Evolutionary conservation across 306 rosid species (phyloP).

Genomic region (Alnus glutinosa): DNA sequence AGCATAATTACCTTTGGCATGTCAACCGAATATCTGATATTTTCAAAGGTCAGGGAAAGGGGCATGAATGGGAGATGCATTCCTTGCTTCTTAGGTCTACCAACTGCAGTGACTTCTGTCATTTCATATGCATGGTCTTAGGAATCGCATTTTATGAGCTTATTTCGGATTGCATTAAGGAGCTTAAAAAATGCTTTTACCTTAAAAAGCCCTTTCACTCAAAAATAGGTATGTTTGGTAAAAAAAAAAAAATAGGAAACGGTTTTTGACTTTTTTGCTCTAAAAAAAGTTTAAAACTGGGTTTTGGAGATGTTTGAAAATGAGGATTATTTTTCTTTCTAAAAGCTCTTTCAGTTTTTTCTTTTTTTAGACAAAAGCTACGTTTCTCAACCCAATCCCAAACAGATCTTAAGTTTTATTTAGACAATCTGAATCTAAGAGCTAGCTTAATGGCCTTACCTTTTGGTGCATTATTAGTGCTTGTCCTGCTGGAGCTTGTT

Average conservation of each 20-base stretch:
- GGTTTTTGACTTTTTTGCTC: too few relatives aligned
- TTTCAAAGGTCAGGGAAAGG: constrained; percentile 43
- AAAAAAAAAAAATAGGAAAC: too few relatives aligned
- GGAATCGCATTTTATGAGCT: neutral
- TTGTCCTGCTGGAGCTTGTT: constrained; percentile 1
- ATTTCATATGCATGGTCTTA: constrained; percentile 13
- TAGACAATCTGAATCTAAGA: neutral
- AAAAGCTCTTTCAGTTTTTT: too few relatives aligned
- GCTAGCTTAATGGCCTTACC: constrained; percentile 3
- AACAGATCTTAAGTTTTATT: neutral
- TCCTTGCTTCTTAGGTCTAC: constrained; percentile 28
- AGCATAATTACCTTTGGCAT: constrained; percentile 41
- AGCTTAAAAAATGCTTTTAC: too few relatives aligned
- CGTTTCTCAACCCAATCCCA: neutral
- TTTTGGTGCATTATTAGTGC: neutral
- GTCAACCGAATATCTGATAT: constrained; percentile 48
- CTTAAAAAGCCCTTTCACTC: too few relatives aligned
- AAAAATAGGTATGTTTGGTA: too few relatives aligned
- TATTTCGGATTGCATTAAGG: too few relatives aligned
- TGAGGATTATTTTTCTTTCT: too few relatives aligned
- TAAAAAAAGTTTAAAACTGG: too few relatives aligned
- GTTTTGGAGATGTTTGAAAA: too few relatives aligned
- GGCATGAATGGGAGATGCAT: constrained; percentile 54
- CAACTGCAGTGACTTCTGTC: neutral
- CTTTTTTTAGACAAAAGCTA: neutral